Conservation (phyloP, 495 filamentous ascomycete species). For the Penicillium waksmanii region DNA sequence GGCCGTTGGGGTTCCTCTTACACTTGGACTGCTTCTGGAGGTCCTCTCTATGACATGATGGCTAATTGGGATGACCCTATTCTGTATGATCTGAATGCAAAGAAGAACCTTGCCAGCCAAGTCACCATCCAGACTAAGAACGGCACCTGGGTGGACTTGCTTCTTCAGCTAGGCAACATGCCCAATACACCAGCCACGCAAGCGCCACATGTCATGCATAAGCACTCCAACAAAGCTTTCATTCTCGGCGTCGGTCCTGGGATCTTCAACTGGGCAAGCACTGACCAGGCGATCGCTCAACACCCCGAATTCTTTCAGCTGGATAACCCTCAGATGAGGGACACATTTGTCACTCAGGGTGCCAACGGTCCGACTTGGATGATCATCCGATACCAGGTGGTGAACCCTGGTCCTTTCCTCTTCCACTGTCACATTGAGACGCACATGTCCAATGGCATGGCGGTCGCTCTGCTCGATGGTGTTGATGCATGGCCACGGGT, state of each 20-base stretch:
- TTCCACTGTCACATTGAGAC: neutral
- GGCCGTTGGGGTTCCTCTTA: conserved; percentile 39
- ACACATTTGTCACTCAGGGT: conserved; percentile 43
- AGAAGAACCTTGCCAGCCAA: conserved; percentile 25
- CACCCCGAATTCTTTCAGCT: conserved; percentile 48
- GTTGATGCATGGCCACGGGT: conserved; percentile 51
- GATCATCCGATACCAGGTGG: conserved; percentile 57
- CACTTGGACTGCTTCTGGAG: conserved; percentile 44
- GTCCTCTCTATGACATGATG: conserved; percentile 30
- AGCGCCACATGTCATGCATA: conserved; percentile 57
- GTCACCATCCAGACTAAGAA: conserved; percentile 51
- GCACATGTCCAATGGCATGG: neutral
- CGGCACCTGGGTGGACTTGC: conserved; percentile 56
- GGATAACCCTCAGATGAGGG: conserved; percentile 48
- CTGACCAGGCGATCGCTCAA: conserved; percentile 46
- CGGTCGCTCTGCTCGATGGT: neutral
- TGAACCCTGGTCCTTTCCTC: neutral
- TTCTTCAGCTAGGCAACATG: conserved; percentile 41
- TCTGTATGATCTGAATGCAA: conserved; percentile 42
- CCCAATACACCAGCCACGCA: conserved; percentile 26
- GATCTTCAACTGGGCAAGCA: conserved; percentile 45
- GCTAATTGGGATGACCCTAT: conserved; percentile 38
- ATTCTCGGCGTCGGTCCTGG: conserved; percentile 49
- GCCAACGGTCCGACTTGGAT: conserved; percentile 32
- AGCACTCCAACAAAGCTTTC: conserved; percentile 57